Conservation (phyloP, 169 alveolate species). For the Blepharisma undulans region DNA sequence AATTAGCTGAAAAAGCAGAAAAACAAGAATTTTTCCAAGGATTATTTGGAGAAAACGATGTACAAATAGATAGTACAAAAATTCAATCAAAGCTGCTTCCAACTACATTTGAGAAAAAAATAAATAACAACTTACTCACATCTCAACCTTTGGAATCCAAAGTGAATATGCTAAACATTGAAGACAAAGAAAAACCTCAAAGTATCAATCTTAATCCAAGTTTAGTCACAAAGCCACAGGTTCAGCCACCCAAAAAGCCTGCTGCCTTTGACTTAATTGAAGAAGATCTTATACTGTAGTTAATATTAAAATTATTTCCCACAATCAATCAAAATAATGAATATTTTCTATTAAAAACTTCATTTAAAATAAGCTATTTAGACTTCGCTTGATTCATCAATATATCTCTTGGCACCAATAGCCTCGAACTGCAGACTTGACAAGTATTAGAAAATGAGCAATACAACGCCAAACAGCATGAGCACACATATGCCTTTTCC, state of each 20-base stretch:
- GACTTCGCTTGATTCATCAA: neutral
- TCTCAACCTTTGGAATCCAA: neutral
- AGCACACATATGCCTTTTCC: conserved; percentile 21
- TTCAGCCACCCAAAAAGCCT: neutral
- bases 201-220: neutral
- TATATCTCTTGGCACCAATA: neutral
- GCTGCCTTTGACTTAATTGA: neutral
- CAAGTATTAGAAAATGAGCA: neutral
- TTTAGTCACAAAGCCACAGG: neutral
- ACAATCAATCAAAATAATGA: neutral
- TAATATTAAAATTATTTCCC: neutral
- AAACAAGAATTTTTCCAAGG: neutral
- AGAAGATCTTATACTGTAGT: neutral
- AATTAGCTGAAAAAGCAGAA: neutral
- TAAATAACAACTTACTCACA: neutral
- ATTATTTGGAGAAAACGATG: neutral
- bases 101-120: neutral
- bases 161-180: neutral
- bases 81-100: neutral
- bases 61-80: neutral
- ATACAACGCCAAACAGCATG: neutral
- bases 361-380: too few species aligned
- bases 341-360: too few species aligned
- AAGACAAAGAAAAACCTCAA: neutral
- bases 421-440: neutral